Evolutionary conservation across 1,284 basidiomycete genomes (phyloP), one percentile per base, ranked within the genome.

Genomic region (Sanguinoderma infundibulare): DNA sequence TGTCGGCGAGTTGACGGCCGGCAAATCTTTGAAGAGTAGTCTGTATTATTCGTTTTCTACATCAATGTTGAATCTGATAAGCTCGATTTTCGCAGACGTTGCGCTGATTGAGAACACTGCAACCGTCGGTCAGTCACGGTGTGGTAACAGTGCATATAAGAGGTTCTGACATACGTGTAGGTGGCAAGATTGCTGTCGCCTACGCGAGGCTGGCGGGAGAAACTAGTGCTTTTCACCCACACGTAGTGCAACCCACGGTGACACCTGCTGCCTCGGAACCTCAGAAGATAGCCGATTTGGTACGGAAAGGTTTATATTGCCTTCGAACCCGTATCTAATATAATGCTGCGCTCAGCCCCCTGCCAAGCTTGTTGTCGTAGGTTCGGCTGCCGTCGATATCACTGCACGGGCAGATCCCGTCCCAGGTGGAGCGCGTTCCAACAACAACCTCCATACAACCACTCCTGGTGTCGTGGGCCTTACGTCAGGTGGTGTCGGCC

Each of bases 51-150:
- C 40, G 7, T 53, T 42, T 10, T 28, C 12, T 34, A 35, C 38
- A 34, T 30, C 9, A 6, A 22, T 14, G 20, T 12, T 12, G 32
- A n/a, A 12, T 34, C 30, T 30, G 3, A 49, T 28, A 49, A 49
- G 3, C 49, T n/a, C 38, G 14, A 6, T 42, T 28, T 55, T 28
- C n/a, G 34, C 54, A 85, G 97, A 99, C 77, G 82, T 97, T 62
- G 95, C 92, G 5, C 81, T 99, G 15, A 87, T 99, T 42, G 86
- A 93, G 76, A 98, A 98, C 73, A 96, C 96, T n/a, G 95, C 96
- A 20, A 78, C 84, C 28, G 82, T 96, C 51, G 96, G 96, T 83
- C 76, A 73, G 84, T 76, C 14, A 32, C 4, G 30, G 14, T 22
- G n/a, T 7, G 30, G 9, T 34, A 2, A 10, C 10, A 17, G 44